Percentiles rank a stretch among this genome's conserved stretches.
phyloP scores from a whole-genome alignment of 345 rosid genomes.

The Eucalyptus erythrocorys region DNA sequence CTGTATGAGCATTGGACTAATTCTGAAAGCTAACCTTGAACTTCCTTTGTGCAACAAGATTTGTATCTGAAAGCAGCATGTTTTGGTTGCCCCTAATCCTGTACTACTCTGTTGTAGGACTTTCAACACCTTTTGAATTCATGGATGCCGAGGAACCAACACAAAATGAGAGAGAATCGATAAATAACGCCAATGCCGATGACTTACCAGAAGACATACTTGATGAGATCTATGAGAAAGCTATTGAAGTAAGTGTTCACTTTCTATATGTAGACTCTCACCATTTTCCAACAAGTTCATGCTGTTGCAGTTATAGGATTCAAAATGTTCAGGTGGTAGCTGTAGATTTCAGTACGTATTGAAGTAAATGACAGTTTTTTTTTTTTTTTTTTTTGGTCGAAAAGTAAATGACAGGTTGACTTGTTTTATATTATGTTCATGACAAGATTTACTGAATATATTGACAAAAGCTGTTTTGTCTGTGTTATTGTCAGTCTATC shows the following conservation, averaged over 20 bases:
- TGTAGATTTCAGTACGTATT: neutral
- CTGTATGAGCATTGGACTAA: neutral
- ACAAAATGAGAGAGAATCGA: slow-evolving; percentile 16
- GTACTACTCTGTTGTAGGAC: neutral
- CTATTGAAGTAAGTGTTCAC: slow-evolving; percentile 21
- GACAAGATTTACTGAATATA: neutral
- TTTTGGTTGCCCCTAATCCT: neutral
- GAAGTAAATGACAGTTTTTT: neutral
- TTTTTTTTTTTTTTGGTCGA: too few species aligned
- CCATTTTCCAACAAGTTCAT: neutral
- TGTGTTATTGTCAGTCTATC: neutral
- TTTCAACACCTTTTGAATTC: slow-evolving; percentile 15
- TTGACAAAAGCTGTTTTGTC: neutral
- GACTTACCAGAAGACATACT: slow-evolving; percentile 37
- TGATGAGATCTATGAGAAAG: slow-evolving; percentile 37
- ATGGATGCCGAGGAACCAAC: slow-evolving; percentile 13
- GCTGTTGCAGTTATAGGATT: neutral
- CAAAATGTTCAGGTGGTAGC: neutral
- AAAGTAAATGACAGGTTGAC: neutral
- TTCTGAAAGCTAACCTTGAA: neutral
- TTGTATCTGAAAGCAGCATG: neutral
- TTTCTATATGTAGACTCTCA: neutral
- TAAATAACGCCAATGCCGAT: slow-evolving; percentile 6
- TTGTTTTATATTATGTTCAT: neutral
- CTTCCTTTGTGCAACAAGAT: neutral